Base-by-base conservation (phyloP, 2,329 filamentous ascomycete genomes). In the Aureobasidium sp. region DNA sequence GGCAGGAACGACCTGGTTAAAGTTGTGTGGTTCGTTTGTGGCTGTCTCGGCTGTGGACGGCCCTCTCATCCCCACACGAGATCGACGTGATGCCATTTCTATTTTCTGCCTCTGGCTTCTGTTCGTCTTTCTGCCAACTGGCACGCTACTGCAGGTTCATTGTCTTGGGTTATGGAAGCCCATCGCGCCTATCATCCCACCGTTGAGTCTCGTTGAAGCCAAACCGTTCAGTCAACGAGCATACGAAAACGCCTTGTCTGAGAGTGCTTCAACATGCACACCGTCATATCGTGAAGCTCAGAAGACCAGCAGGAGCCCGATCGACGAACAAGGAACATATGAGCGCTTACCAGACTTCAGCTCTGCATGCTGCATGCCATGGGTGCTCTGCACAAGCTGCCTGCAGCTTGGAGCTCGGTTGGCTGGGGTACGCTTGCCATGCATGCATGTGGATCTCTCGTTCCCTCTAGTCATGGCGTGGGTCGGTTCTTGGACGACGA, bases 61-160 rank as follows among this genome's bases (percentile, higher is more conserved):
- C 34, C 42, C 39, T 42, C 13, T 58, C 20, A 32, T 23, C 41
- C 36, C 57, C 44, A 51, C 34, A 39, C 20, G 20, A 41, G 57
- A 60, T 60, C 57, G 57, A 60, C 57, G 44, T 47, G 55, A 37
- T 48, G 29, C 17, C 32, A 58, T 32, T 32, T 60, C 57, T 60
- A 60, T 60, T 60, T 60, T 60, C 44, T 50, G 26, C 44, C n/a
- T 60, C 27, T 29, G 23, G 26, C 17, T 50, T 50, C 42, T 23
- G 34, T 15, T 42, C 23, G 23, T 60, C 57, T 13, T 12, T n/a
- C 44, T 51, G 57, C 36, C 46, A 32, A 51, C 27, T 27, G 46
- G 34, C 12, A 42, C 57, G 57, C 44, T 51, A 51, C 57, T 60
- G 57, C 57, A 60, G 57, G 57, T 60, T 50, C 57, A 58, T 58